phyloP scores from a whole-genome alignment of 169 alveolate genomes.

The Babesia sp. region DNA sequence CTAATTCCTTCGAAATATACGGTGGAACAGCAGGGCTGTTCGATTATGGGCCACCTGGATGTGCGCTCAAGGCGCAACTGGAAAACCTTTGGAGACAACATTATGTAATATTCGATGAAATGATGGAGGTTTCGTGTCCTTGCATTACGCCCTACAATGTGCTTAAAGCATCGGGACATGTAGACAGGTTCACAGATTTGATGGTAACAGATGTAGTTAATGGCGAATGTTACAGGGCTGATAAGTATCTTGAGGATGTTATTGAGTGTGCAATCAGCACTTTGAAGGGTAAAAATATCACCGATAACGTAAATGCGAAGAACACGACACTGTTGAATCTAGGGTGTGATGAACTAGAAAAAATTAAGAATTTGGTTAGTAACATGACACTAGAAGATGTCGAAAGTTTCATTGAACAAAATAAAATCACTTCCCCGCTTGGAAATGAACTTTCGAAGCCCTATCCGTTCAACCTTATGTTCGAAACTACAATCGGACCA shows the following conservation, averaged over 20 bases:
- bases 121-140: conserved; percentile 91
- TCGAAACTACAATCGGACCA: conserved; percentile 94
- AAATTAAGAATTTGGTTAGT: conserved; percentile 79
- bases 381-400: conserved; percentile 83
- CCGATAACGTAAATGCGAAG: conserved; percentile 9
- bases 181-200: conserved; percentile 95
- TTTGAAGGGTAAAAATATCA: conserved; percentile 30
- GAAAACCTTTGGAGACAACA: conserved; percentile 95
- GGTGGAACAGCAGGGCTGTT: conserved; percentile 96
- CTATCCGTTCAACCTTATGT: conserved; percentile 94
- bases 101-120: conserved; percentile 93
- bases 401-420: conserved; percentile 77
- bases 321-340: conserved; percentile 55
- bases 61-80: conserved; percentile 92
- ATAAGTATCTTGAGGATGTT: conserved; percentile 75
- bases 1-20: conserved; percentile 92
- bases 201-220: conserved; percentile 91
- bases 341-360: conserved; percentile 75
- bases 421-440: conserved; percentile 86
- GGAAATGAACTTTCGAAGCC: conserved; percentile 92
- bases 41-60: conserved; percentile 97
- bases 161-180: conserved; percentile 95
- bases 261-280: conserved; percentile 27
- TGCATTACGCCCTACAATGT: conserved; percentile 92
- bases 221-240: conserved; percentile 89